Conservation (phyloP, 75 land plant species). For the Selaginella tamariscina region DNA sequence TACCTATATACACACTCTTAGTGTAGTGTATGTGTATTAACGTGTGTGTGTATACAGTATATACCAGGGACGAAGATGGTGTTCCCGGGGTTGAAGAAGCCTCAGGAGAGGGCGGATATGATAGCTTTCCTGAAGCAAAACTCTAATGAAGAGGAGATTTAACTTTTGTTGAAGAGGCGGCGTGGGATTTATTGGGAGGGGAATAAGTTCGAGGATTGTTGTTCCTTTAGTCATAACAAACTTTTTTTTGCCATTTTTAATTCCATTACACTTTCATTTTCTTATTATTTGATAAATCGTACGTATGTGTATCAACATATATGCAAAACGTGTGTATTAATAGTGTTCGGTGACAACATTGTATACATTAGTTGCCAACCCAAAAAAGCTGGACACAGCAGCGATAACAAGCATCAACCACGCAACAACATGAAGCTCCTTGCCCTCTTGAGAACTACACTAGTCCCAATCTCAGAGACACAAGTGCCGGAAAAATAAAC, state of each 20-base stretch:
- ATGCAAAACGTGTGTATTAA: slow-evolving; percentile 7
- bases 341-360: slow-evolving; percentile 17
- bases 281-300: too few relatives aligned
- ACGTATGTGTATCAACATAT: too few relatives aligned
- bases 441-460: too few relatives aligned
- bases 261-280: too few relatives aligned
- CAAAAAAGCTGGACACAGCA: slow-evolving; percentile 46
- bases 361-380: slow-evolving; percentile 53
- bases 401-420: slow-evolving; percentile 67
- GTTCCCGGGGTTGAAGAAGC: slow-evolving; percentile 32
- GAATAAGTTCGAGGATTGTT: too few relatives aligned
- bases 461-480: slow-evolving; percentile 36
- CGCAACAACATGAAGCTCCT: slow-evolving; percentile 29
- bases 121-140: slow-evolving; percentile 31
- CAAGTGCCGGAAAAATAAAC: slow-evolving; percentile 71
- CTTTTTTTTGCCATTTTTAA: too few relatives aligned
- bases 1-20: too few relatives aligned
- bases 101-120: slow-evolving; percentile 24
- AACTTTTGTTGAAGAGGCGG: neutral
- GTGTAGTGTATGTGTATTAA: too few relatives aligned
- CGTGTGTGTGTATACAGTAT: slow-evolving; percentile 21
- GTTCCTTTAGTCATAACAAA: too few relatives aligned
- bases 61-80: slow-evolving; percentile 37
- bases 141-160: too few relatives aligned
- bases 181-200: neutral